Percentiles rank a stretch among this genome's conserved stretches.
These are phyloP conservation scores for Lophium mytilinum DNA, from an alignment of 495 filamentous ascomycete species.

Conservation along the genomic window DNA sequence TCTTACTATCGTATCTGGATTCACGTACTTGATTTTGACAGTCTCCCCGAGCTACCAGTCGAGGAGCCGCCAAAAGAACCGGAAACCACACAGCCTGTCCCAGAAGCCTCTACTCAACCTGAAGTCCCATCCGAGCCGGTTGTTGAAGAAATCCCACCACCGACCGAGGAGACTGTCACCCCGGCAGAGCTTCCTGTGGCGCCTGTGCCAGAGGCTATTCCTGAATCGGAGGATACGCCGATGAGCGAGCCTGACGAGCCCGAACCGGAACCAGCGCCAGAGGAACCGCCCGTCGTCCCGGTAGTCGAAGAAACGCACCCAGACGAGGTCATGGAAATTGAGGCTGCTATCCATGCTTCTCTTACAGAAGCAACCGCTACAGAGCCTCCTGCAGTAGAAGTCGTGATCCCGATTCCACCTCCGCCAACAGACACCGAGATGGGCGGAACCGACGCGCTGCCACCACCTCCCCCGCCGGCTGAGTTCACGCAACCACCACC, in stretches of 20 bases:
- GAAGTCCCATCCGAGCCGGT: neutral
- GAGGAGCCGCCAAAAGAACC: slow-evolving; percentile 8
- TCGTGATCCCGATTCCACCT: slow-evolving; percentile 6
- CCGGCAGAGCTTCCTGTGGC: slow-evolving; percentile 1
- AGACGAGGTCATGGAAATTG: neutral
- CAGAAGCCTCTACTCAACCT: neutral
- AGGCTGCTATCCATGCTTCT: neutral
- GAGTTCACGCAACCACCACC: slow-evolving; percentile 3
- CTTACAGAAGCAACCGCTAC: neutral
- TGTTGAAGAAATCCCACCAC: neutral
- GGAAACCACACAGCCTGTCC: neutral
- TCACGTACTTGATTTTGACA: slow-evolving; percentile 18
- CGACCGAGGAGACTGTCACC: neutral
- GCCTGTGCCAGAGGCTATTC: slow-evolving; percentile 1
- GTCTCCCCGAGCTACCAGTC: slow-evolving; percentile 19
- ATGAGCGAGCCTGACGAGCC: slow-evolving; percentile 27
- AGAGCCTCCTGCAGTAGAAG: slow-evolving; percentile 14
- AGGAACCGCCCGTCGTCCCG: neutral
- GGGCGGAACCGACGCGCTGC: slow-evolving; percentile 15
- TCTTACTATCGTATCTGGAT: slow-evolving; percentile 20
- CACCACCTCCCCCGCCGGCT: slow-evolving; percentile 13
- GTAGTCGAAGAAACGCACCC: neutral
- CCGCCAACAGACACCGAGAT: slow-evolving; percentile 16
- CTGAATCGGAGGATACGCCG: slow-evolving; percentile 20
- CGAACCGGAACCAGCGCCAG: neutral